These are phyloP conservation scores for Madurella fahalii DNA, from an alignment of 2,329 filamentous ascomycete species.

Conservation along the genomic window DNA sequence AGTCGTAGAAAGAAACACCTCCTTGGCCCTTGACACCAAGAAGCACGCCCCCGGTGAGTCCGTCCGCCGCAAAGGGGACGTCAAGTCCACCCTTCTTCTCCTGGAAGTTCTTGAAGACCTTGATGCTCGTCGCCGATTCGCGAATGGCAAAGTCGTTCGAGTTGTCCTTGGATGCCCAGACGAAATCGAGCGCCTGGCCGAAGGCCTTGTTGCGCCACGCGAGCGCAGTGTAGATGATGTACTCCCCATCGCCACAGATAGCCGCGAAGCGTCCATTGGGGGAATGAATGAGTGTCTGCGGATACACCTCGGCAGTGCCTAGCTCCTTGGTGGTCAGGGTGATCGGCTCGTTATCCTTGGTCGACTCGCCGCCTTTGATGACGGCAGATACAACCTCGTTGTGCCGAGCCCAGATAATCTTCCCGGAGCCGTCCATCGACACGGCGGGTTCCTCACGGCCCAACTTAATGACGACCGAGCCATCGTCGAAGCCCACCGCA, in stretches of 20 bases:
- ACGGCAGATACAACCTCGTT: conserved; percentile 93
- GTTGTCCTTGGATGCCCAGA: conserved; percentile 95
- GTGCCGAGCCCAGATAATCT: conserved; percentile 92
- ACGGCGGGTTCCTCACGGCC: conserved; percentile 95
- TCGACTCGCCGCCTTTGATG: conserved; percentile 84
- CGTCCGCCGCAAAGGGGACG: conserved; percentile 92
- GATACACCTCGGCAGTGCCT: conserved; percentile 94
- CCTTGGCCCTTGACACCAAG: conserved; percentile 94
- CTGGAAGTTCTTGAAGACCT: conserved; percentile 96
- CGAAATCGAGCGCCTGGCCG: conserved; percentile 91
- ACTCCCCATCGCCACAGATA: conserved; percentile 93
- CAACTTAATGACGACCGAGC: conserved; percentile 96
- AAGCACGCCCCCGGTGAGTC: conserved; percentile 80
- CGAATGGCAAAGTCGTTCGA: conserved; percentile 98
- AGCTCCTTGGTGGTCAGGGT: conserved; percentile 88
- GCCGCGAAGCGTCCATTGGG: conserved; percentile 83
- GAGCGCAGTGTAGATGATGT: conserved; percentile 96
- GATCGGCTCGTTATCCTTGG: conserved; percentile 85
- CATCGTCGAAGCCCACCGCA: conserved; percentile 95
- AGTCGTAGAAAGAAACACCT: conserved; percentile 94
- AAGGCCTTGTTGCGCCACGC: conserved; percentile 98
- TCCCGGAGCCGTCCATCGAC: conserved; percentile 94
- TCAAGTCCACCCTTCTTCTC: conserved; percentile 86
- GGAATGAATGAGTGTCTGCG: conserved; percentile 91
- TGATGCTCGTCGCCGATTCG: conserved; percentile 89